Conservation (phyloP, 768 basidiomycete genomes). For the Leccinum disarticulatum region DNA sequence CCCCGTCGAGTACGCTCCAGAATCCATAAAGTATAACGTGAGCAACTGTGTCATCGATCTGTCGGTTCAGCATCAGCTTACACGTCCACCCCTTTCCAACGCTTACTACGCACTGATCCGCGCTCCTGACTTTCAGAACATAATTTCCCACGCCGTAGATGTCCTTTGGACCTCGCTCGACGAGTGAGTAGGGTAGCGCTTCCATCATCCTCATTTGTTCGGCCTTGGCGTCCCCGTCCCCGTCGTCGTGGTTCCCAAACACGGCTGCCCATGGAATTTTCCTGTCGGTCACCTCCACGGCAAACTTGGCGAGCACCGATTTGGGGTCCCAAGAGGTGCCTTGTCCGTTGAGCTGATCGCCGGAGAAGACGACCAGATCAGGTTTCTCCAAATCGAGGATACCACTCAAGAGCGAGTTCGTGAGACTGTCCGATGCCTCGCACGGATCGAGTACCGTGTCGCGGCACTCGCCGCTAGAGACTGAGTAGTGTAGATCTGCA, state of each 20-base stretch:
- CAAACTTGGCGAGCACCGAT: conserved; percentile 88
- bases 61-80: conserved; percentile 7
- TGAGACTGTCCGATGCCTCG: conserved; percentile 72
- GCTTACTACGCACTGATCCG: conserved; percentile 72
- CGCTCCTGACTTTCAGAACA: conserved; percentile 77
- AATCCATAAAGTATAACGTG: conserved; percentile 90
- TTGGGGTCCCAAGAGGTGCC: conserved; percentile 86
- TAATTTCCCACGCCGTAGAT: conserved; percentile 94
- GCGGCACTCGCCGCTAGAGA: conserved; percentile 72
- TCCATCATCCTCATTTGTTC: conserved; percentile 73
- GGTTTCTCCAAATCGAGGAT: conserved; percentile 82
- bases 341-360: conserved; percentile 94
- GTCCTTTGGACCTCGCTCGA: conserved; percentile 76
- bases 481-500: conserved; percentile 92
- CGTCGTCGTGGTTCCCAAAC: conserved; percentile 94
- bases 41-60: conserved; percentile 88
- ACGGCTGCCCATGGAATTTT: conserved; percentile 88
- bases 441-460: conserved; percentile 61
- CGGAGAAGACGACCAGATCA: conserved; percentile 87
- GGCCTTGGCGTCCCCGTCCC: conserved; percentile 59
- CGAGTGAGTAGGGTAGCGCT: conserved; percentile 81
- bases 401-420: conserved; percentile 65
- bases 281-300: conserved; percentile 68
- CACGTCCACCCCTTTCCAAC: neutral
- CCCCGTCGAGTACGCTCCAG: conserved; percentile 71